Percentiles rank a stretch among this genome's conserved stretches.
Conservation (phyloP, 169 alveolate species). For the Plasmodium berghei region DNA sequence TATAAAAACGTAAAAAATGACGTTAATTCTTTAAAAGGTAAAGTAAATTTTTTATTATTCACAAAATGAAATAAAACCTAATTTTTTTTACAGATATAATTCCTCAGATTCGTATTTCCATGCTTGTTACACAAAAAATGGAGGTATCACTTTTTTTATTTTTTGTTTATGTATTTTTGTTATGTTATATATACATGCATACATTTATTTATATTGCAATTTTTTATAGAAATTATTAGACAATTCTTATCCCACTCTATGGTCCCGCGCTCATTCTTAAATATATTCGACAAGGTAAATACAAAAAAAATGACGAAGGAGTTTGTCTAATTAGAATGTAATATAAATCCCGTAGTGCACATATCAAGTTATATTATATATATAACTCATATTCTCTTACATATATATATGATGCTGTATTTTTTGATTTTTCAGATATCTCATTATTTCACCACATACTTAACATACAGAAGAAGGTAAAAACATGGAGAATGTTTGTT, state of each 20-base stretch:
- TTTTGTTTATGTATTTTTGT: not conserved
- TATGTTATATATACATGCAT: not conserved
- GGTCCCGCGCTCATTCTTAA: constrained; percentile 42
- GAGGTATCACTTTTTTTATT: constrained; percentile 28
- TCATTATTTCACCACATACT: constrained; percentile 45
- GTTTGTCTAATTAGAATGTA: not conserved
- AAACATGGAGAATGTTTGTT: constrained; percentile 5
- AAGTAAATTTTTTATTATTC: not conserved
- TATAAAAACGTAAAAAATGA: constrained; percentile 5
- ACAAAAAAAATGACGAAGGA: not conserved
- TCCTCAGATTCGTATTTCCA: constrained; percentile 76
- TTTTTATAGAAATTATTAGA: constrained; percentile 63
- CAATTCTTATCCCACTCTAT: constrained; percentile 72
- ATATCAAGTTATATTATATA: not conserved
- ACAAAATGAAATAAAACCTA: no score
- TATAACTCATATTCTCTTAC: not conserved
- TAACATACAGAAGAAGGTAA: constrained; percentile 41
- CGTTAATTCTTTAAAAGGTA: not conserved
- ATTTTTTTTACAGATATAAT: constrained; percentile 20
- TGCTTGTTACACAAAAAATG: constrained; percentile 71
- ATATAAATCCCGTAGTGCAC: not conserved
- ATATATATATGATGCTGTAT: not conserved
- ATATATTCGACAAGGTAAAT: constrained; percentile 57
- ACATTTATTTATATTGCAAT: constrained; percentile 1
- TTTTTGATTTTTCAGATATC: constrained; percentile 26